phyloP scores from a whole-genome alignment of 257 asterid genomes.

The Parsonsia alboflavescens region DNA sequence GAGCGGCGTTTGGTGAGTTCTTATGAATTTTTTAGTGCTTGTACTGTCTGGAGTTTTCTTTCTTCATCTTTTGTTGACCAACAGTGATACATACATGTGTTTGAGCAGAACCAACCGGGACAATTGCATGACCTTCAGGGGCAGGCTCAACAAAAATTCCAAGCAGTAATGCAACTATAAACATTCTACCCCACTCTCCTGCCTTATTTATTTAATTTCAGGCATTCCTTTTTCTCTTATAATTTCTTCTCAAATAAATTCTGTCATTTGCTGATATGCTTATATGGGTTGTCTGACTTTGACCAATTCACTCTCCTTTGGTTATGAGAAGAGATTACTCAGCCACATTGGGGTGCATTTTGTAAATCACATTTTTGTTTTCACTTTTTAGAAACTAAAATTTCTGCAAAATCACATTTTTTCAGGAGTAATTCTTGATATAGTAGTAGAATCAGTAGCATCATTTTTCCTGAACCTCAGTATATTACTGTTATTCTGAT shows the following conservation, averaged over 20 bases:
- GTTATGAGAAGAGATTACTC: not conserved
- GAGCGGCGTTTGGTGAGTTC: not conserved
- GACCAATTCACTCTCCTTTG: not conserved
- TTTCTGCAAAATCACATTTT: too few relatives aligned
- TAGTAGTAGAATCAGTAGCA: not conserved
- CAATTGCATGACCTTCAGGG: slow-evolving; percentile 74
- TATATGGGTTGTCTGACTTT: not conserved
- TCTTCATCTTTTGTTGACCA: not conserved
- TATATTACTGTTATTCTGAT: not conserved
- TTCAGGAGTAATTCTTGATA: too few relatives aligned
- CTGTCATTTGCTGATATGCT: not conserved
- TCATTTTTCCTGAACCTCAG: not conserved
- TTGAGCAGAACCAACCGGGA: slow-evolving; percentile 60
- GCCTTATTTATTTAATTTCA: not conserved
- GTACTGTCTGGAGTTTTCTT: not conserved
- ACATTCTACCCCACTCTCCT: slow-evolving; percentile 6
- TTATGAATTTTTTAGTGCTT: not conserved
- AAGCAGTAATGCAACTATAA: slow-evolving; percentile 40
- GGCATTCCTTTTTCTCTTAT: not conserved
- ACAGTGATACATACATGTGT: slow-evolving; percentile 10
- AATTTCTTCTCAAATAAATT: not conserved
- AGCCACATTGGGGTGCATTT: not conserved
- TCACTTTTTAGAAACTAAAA: too few relatives aligned
- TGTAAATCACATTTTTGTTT: too few relatives aligned
- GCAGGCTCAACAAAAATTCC: slow-evolving; percentile 74